These are phyloP conservation scores for Russula abietina DNA, from an alignment of 768 basidiomycete genomes.

Conservation along the genomic window DNA sequence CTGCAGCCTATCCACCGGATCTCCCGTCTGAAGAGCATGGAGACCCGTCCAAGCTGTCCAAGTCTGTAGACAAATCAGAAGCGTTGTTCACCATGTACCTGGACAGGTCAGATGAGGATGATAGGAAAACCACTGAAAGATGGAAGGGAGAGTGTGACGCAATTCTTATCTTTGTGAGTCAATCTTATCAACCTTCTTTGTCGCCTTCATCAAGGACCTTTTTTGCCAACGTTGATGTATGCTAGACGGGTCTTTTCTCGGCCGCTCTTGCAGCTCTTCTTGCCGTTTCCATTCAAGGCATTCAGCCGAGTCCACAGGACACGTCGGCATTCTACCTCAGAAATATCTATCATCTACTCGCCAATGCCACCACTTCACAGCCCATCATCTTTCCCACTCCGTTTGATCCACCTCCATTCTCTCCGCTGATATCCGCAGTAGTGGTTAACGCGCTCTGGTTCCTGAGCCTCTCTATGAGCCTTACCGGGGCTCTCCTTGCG, in stretches of 20 bases:
- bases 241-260: conserved; percentile 24
- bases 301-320: conserved; percentile 11
- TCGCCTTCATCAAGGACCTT: background rate
- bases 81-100: conserved; percentile 19
- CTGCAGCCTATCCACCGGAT: background rate
- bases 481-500: conserved; percentile 40
- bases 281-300: conserved; percentile 3
- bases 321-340: conserved; percentile 1
- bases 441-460: conserved; percentile 43
- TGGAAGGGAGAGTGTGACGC: conserved; percentile 22
- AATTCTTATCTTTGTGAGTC: conserved; percentile 17
- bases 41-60: background rate
- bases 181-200: background rate
- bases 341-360: conserved; percentile 5
- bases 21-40: background rate
- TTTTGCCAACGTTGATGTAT: no score
- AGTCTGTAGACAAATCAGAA: conserved; percentile 1
- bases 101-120: conserved; percentile 11
- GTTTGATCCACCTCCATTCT: conserved; percentile 15
- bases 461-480: conserved; percentile 33
- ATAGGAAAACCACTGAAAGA: conserved; percentile 9
- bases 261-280: conserved; percentile 19
- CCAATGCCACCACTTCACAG: background rate
- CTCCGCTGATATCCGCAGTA: conserved; percentile 30
- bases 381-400: background rate